Evolutionary conservation across 441 rosid genomes (phyloP), one percentile per base, ranked within the genome.

Genomic region (Metrosideros polymorpha): DNA sequence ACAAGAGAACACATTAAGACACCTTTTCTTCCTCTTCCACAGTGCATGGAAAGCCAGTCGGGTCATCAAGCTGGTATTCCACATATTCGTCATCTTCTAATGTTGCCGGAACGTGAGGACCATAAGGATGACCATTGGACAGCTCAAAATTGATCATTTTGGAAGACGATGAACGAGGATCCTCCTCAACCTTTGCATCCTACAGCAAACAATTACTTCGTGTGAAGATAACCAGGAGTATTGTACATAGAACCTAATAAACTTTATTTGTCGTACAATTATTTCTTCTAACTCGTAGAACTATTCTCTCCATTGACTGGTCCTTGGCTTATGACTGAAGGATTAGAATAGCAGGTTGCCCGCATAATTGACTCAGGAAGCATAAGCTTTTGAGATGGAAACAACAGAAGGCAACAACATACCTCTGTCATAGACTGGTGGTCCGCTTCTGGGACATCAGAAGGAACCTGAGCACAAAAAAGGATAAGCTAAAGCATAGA

Each of bases 21-120:
- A 83, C 84, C 84, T 83, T 83, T 83, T 83, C 84, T 83, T 83
- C 84, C 84, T 83, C 84, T 55, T 83, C 84, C 45, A 55, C 29
- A 52, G 45, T 83, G 84, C 84, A 83, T 30, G 84, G 84, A 83
- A 30, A 83, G 59, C 84, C 84, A 19, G 84, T 83, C 29, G 47
- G 84, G 61, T 83, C 84, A 83, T 52, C 84, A 32, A 83, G 84
- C 30, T 83, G 84, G 63, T 83, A 83, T 83, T 83, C 84, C 42
- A 83, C 84, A 83, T 83, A 83, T 54, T 83, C 59, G 1, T 83
- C 84, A 50, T 83, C 84, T 83, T 83, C 84, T 12, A 24, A 32
- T 35, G 84, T 12, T 2, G 84, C 63, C 0, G 84, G 84, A 83
- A 83, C 84, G 0, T 53, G 84, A 12, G 84, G 84, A 53, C 84